Evolutionary conservation across 768 basidiomycete genomes (phyloP), one percentile per base, ranked within the genome.

Genomic region (Pleurotus tuoliensis): DNA sequence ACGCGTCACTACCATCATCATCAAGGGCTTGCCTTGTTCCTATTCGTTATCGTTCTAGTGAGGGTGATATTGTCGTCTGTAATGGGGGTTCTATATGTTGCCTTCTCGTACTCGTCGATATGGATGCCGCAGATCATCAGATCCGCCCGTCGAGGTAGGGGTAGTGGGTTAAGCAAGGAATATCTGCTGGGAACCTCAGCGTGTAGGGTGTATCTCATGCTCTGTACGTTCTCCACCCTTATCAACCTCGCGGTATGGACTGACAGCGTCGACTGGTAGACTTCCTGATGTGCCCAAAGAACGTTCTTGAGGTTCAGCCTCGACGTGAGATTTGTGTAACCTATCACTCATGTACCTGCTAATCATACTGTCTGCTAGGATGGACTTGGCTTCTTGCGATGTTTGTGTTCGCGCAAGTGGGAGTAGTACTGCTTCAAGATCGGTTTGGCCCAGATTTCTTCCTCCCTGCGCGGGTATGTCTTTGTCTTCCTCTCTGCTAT

Each of bases 61-160:
- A 84, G 89, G 37, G 78, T 93, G 48, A 83, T 92, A 52, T 63
- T 90, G 63, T 83, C 84, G 18, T 82, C 88, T 1, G 78, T 81
- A 0, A 73, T 91, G 44, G 80, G 86, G 6, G 75, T 90, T 62
- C 60, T 87, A 15, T 83, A 89, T 60, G 78, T 94, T 34, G 81
- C 76, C 8, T 66, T 75, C 24, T 79, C 91, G 56, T 93, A 95
- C 69, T 87, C 87, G 5, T 78, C 78, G 58, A 86, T 94, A 64
- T 97, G 94, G 94, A 62, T 88, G 4, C 87, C 91, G 3, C 94
- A 95, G 69, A 92, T 97, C 47, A 75, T 87, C 53, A 79, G 94
- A 20, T 89, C 92, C 13, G 83, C 79, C 13, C 79, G 80, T 18
- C 80, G 90, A 20, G 88, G 87, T 7, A 78, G 90, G 58, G 77